Percentiles rank a stretch among this genome's conserved stretches.
Evolutionary conservation across 352 stramenopile genomes (phyloP).

Genomic region (Elongisporangium anandrum): DNA sequence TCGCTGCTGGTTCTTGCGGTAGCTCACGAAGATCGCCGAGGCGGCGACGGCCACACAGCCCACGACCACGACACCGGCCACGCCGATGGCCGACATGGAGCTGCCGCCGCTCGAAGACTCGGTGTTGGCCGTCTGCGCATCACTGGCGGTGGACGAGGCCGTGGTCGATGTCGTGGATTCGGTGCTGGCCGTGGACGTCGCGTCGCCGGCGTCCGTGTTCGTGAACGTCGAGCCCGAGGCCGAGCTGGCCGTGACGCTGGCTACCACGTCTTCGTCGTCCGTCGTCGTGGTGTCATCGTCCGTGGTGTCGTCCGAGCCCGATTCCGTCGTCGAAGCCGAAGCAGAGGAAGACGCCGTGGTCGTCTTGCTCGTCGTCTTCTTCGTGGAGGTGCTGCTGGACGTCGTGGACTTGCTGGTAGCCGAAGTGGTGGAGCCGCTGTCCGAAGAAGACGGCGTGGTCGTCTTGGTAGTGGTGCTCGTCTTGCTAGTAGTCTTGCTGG

Average conservation of each 20-base stretch:
- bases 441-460: slow-evolving; percentile 4
- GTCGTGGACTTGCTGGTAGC: slow-evolving; percentile 8
- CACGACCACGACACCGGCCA: slow-evolving; percentile 57
- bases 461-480: slow-evolving; percentile 7
- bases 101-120: slow-evolving; percentile 8
- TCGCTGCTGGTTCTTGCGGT: slow-evolving; percentile 73
- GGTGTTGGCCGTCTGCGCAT: slow-evolving; percentile 37
- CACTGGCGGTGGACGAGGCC: slow-evolving; percentile 5
- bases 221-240: slow-evolving; percentile 25
- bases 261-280: neutral
- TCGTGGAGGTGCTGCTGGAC: neutral
- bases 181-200: slow-evolving; percentile 5
- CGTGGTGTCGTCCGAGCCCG: neutral
- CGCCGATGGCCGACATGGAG: slow-evolving; percentile 44
- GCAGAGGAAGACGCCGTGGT: neutral
- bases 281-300: neutral
- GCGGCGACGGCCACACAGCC: slow-evolving; percentile 43
- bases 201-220: slow-evolving; percentile 12
- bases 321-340: neutral
- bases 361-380: neutral
- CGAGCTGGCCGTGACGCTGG: slow-evolving; percentile 25
- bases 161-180: slow-evolving; percentile 10
- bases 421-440: slow-evolving; percentile 8
- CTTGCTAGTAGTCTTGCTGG: slow-evolving; percentile 4
- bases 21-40: slow-evolving; percentile 56